phyloP scores from a whole-genome alignment of 768 basidiomycete species.

The Lactarius akahatsu region DNA sequence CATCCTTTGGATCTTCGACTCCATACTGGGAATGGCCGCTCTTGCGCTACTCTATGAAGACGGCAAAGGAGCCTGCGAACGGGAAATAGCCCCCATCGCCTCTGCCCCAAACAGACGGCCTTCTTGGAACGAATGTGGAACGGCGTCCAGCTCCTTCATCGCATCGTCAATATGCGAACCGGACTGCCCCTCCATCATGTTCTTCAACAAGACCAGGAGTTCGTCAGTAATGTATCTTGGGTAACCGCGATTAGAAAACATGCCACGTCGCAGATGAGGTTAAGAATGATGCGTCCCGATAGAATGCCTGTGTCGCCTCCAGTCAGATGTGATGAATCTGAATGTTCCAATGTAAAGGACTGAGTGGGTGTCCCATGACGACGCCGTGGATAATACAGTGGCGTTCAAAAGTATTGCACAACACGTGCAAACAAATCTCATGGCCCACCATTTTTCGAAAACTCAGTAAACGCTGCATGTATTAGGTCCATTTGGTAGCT shows the following conservation, averaged over 20 bases:
- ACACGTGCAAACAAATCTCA: too few relatives aligned
- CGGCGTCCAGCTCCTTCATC: background rate
- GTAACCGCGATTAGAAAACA: background rate
- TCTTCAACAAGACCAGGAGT: background rate
- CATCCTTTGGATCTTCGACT: background rate
- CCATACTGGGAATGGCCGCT: background rate
- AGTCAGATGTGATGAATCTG: background rate
- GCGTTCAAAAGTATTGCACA: too few relatives aligned
- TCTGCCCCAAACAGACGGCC: background rate
- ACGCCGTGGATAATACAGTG: too few relatives aligned
- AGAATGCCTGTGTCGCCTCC: background rate
- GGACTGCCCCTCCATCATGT: slow-evolving; percentile 9
- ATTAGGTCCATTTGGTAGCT: too few relatives aligned
- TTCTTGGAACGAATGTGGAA: background rate
- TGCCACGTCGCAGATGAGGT: slow-evolving; percentile 21
- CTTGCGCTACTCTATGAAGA: background rate
- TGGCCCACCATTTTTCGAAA: too few relatives aligned
- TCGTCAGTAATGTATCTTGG: slow-evolving; percentile 6
- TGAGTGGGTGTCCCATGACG: background rate
- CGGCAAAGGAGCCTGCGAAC: background rate
- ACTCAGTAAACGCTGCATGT: too few relatives aligned
- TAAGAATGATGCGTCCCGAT: slow-evolving; percentile 29
- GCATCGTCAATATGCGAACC: background rate
- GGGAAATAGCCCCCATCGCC: background rate
- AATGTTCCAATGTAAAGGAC: background rate